Percentiles rank a stretch among this genome's conserved stretches.
Evolutionary conservation across 2,329 filamentous ascomycete species (phyloP).

Genomic region (Tolypocladium inflatum): DNA sequence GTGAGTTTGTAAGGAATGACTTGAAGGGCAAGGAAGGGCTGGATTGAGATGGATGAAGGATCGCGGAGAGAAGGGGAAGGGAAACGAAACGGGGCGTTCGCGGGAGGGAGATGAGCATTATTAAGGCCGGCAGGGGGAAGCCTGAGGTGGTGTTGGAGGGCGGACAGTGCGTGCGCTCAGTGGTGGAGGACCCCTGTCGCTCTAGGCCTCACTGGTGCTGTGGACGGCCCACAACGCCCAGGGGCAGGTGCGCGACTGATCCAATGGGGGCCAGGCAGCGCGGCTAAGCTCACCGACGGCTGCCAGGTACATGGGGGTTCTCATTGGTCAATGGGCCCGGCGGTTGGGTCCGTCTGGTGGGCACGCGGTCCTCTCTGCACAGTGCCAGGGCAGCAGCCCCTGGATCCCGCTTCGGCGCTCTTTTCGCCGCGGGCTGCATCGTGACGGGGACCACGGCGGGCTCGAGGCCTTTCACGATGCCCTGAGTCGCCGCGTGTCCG

Average conservation of each 20-base stretch:
- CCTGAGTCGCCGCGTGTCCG: neutral
- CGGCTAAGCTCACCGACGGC: neutral
- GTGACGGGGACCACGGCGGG: neutral
- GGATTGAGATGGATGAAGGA: slow-evolving; percentile 4
- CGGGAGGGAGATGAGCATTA: slow-evolving; percentile 9
- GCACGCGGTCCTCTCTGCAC: neutral
- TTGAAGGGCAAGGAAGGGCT: slow-evolving; percentile 10
- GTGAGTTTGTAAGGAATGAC: slow-evolving; percentile 11
- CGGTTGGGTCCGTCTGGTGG: neutral
- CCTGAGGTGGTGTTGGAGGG: neutral
- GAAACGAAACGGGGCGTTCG: slow-evolving; percentile 6
- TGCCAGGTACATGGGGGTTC: slow-evolving; percentile 2
- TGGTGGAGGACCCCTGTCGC: neutral
- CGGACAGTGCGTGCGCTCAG: neutral
- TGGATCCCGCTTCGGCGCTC: neutral
- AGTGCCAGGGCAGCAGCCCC: neutral
- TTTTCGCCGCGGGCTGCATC: neutral
- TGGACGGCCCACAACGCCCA: neutral
- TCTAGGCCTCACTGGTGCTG: neutral
- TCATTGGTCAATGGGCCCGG: slow-evolving; percentile 1
- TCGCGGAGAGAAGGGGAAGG: neutral
- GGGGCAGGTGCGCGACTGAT: neutral
- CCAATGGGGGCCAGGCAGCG: neutral
- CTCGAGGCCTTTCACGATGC: neutral
- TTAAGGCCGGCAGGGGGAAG: slow-evolving; percentile 5